Base-by-base conservation (phyloP, 2,329 filamentous ascomycete genomes). In the Huntiella omanensis region DNA sequence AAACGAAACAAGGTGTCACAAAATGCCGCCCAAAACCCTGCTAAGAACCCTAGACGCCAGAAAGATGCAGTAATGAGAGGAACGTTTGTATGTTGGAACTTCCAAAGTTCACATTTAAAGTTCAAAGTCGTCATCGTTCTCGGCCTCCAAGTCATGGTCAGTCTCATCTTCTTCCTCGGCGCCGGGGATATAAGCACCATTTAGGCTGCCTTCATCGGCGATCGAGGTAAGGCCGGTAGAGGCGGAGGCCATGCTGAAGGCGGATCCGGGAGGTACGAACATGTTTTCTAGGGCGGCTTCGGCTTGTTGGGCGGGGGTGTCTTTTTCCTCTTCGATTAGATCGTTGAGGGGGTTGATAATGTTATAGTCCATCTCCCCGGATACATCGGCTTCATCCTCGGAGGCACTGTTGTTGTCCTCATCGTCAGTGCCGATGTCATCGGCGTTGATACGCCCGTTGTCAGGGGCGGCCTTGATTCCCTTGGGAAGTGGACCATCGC, bases 401-500 rank as follows among this genome's bases (percentile, higher is more conserved):
- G 16, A 19, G 6, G 41, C 33, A 34, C 42, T 48, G 22, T 50
- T 40, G 6, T 35, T 7, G 15, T 48, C 49, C 2, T 41, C 28
- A 3, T 36, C 33, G 10, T 47, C 45, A 1, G 38, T 16, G 11
- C 33, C 16, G 7, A 42, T 34, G 8, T 48, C 41, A 3, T 43
- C 49, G 7, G 12, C n/a, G 8, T 28, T 39, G 13, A 47, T 33
- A n/a, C 40, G 41, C 1, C 19, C 39, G 16, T 43, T 46, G 40
- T 40, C 48, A 43, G 36, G 28, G n/a, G 17, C 17, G 1, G 32
- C 16, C 16, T n/a, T 32, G 8, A 32, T 33, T 28, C 16, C 33
- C 13, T 12, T 5, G 11, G 49, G 45, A 6, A 50, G 44, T 10
- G 38, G 45, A 2, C 42, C 49, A 2, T 41, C 11, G 33, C 49